These are phyloP conservation scores for Leishmania braziliensis DNA, from an alignment of 208 protist genomes.

Conservation along the genomic window DNA sequence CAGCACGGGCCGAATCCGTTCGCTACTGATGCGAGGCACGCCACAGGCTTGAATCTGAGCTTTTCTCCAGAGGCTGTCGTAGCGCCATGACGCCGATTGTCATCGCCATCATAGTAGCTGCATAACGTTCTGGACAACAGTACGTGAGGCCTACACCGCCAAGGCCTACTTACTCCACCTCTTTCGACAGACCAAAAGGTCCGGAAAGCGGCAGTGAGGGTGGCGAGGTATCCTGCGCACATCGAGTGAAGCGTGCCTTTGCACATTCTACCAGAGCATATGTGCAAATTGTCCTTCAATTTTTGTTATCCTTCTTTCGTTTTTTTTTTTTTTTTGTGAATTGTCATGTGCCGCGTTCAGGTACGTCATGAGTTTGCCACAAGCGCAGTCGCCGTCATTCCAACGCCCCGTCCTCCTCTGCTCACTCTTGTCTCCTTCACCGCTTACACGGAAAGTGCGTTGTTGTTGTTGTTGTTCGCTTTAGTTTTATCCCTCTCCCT, in stretches of 20 bases:
- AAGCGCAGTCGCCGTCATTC: too few species aligned
- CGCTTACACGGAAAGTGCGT: neutral
- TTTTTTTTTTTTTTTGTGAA: conserved; percentile 28
- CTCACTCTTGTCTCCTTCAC: neutral
- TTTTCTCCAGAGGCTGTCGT: neutral
- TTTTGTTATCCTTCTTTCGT: conserved; percentile 2
- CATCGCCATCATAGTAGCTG: neutral
- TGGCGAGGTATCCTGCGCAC: neutral
- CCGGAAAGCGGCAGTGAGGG: neutral
- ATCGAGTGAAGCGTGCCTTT: neutral
- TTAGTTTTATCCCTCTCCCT: neutral
- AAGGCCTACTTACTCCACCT: neutral
- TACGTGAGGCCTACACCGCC: neutral
- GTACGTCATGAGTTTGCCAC: too few species aligned
- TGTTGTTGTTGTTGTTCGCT: neutral
- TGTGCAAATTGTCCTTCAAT: conserved; percentile 76
- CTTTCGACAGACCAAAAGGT: neutral
- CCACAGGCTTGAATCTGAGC: neutral
- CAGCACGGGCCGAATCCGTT: neutral
- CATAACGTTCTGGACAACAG: neutral
- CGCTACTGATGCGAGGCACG: neutral
- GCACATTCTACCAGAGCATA: conserved; percentile 32
- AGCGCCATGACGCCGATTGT: neutral
- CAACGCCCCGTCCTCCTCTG: neutral
- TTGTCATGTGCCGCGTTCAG: neutral